phyloP scores from a whole-genome alignment of 202 grass and related monocot genomes.

The Zizania palustris region DNA sequence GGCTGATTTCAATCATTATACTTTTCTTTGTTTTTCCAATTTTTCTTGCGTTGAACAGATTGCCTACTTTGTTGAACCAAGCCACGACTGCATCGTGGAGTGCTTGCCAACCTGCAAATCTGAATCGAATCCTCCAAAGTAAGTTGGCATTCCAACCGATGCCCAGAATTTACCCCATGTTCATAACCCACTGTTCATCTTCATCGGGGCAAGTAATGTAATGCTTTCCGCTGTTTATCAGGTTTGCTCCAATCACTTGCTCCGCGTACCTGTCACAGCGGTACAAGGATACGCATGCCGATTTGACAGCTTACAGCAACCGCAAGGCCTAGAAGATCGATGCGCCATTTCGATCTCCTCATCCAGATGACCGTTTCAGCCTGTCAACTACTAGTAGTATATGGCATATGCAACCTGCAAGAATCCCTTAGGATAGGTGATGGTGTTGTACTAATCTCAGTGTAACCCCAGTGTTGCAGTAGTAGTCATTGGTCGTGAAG shows the following conservation, averaged over 20 bases:
- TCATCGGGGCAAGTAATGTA: neutral
- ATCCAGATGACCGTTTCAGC: neutral
- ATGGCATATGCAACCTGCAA: conserved; percentile 17
- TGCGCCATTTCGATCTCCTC: neutral
- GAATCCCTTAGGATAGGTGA: conserved; percentile 18
- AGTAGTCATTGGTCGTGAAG: neutral
- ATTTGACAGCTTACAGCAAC: conserved; percentile 59
- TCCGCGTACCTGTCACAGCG: conserved; percentile 64
- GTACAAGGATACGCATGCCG: conserved; percentile 77
- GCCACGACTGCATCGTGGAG: conserved; percentile 85
- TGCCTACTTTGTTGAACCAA: conserved; percentile 92
- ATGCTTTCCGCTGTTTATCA: conserved; percentile 25
- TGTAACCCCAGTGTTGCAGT: neutral
- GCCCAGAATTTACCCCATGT: neutral
- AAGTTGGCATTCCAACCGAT: conserved; percentile 28
- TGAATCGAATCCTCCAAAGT: conserved; percentile 93
- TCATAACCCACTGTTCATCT: neutral
- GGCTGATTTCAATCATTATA: neutral
- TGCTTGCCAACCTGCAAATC: conserved; percentile 92
- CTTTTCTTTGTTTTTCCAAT: neutral
- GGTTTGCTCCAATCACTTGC: conserved; percentile 85
- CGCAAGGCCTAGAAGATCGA: conserved; percentile 42
- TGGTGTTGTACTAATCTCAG: conserved; percentile 16
- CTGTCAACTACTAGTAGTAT: neutral
- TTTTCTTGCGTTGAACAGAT: conserved; percentile 57